A percentile compares a stretch with the other conserved stretches of the same genome.
phyloP scores from a whole-genome alignment of 148 eudicot genomes.

The Vaccinium macrocarpon region DNA sequence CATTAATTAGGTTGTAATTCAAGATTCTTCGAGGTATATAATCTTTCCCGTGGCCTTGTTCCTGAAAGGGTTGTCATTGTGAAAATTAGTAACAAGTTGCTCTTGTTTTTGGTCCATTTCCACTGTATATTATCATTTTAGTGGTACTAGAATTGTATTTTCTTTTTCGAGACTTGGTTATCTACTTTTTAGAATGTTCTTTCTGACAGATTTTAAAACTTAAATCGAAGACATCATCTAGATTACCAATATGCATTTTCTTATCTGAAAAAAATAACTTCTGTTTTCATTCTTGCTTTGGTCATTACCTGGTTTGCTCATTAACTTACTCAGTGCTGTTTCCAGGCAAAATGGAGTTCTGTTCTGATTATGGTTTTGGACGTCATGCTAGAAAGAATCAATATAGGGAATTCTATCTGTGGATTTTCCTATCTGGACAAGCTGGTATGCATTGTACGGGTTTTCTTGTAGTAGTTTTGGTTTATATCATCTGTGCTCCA shows the following conservation, averaged over 20 bases:
- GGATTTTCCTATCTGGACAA: slow-evolving; percentile 50
- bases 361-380: slow-evolving; percentile 26
- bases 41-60: no score
- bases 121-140: not conserved
- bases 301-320: not conserved
- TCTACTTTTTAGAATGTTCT: not conserved
- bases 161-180: not conserved
- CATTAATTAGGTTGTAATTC: no score
- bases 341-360: slow-evolving; percentile 25
- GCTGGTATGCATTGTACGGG: slow-evolving; percentile 39
- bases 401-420: slow-evolving; percentile 19
- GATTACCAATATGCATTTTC: not conserved
- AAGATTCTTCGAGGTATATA: no score
- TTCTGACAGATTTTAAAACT: not conserved
- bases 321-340: not conserved
- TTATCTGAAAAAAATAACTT: not conserved
- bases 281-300: not conserved
- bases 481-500: not conserved
- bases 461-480: not conserved
- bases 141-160: not conserved
- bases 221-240: not conserved
- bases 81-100: not conserved
- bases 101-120: not conserved
- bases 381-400: slow-evolving; percentile 16
- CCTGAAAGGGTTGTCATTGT: no score